Conservation (phyloP, 1,284 basidiomycete genomes). For the Ustilago loliicola region DNA sequence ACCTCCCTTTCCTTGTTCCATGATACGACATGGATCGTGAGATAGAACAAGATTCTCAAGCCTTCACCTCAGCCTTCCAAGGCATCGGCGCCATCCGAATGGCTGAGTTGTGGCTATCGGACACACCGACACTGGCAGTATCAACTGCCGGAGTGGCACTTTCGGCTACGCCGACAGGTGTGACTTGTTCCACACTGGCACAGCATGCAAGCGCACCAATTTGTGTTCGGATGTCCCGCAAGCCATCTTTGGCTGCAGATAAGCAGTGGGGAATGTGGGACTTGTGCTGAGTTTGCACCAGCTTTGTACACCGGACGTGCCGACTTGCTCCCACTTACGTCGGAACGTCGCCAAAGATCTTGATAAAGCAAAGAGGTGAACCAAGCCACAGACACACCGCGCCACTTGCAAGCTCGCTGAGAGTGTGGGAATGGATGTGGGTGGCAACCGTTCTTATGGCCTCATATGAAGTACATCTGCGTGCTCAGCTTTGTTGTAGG, state of each 20-base stretch:
- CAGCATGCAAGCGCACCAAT: neutral
- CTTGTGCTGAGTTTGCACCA: neutral
- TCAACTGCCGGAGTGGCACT: neutral
- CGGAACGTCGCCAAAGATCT: neutral
- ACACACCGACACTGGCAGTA: neutral
- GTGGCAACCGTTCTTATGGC: neutral
- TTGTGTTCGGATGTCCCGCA: neutral
- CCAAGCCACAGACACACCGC: neutral
- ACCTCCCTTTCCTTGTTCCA: too few relatives aligned
- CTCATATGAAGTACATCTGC: neutral
- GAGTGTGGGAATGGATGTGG: neutral
- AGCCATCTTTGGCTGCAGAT: neutral
- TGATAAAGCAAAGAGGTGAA: neutral
- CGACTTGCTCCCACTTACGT: neutral
- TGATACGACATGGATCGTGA: neutral
- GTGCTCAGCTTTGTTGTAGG: neutral
- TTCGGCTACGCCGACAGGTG: slow-evolving; percentile 6
- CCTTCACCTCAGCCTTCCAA: too few relatives aligned
- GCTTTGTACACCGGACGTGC: neutral
- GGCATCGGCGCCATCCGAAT: neutral
- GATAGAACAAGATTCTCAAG: too few relatives aligned
- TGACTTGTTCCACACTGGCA: neutral
- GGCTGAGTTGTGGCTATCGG: neutral
- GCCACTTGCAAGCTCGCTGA: neutral
- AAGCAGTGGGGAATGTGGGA: neutral